Conservation (phyloP, 1,284 basidiomycete genomes). For the Hymenochaete sp. region DNA sequence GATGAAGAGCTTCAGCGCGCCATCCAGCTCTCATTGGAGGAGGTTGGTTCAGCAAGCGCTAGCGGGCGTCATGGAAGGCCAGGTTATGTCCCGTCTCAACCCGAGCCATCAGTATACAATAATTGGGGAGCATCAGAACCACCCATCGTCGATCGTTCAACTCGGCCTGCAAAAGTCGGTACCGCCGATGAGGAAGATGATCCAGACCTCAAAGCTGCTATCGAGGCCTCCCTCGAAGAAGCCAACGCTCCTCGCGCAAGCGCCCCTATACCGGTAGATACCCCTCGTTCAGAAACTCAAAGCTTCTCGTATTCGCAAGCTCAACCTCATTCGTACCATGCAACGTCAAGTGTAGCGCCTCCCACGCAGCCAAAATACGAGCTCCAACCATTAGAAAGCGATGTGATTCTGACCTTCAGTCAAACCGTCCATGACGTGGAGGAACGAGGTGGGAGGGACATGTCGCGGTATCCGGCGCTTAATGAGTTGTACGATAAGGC, state of each 20-base stretch:
- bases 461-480: constrained; percentile 74
- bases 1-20: constrained; percentile 92
- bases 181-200: constrained; percentile 78
- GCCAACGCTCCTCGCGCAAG: constrained; percentile 72
- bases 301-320: constrained; percentile 27
- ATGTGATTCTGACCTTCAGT: constrained; percentile 81
- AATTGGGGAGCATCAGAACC: constrained; percentile 62
- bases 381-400: constrained; percentile 68
- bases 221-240: constrained; percentile 90
- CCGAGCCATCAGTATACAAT: constrained; percentile 29
- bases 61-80: constrained; percentile 34
- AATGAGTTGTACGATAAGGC: constrained; percentile 83
- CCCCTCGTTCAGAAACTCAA: constrained; percentile 38
- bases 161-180: constrained; percentile 34
- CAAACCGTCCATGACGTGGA: constrained; percentile 84
- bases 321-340: constrained; percentile 29
- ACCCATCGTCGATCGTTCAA: constrained; percentile 52
- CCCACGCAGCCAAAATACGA: constrained; percentile 66
- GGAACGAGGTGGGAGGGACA: constrained; percentile 67
- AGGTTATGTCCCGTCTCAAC: constrained; percentile 63
- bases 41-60: constrained; percentile 47
- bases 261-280: constrained; percentile 58
- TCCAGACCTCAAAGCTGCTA: constrained; percentile 87
- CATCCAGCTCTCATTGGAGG: constrained; percentile 84
- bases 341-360: constrained; percentile 37